Base-by-base conservation (phyloP, 257 asterid species). In the Leonotis leonurus region DNA sequence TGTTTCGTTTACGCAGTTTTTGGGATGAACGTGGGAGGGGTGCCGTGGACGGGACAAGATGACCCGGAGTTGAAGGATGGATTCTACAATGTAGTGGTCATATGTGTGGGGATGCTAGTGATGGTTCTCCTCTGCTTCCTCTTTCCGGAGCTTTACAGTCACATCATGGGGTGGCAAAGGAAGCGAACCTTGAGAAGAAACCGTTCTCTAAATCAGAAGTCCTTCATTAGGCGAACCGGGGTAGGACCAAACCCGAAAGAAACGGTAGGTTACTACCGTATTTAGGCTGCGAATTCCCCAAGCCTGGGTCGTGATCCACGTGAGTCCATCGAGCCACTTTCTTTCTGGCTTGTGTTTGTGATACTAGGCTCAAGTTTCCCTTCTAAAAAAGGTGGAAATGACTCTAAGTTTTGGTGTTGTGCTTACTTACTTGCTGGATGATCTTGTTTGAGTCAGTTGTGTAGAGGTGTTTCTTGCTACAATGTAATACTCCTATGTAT, bases 21-120 rank as follows among this genome's bases (percentile, higher is more conserved):
- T 26, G 99, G 97, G 68, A 92, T 92, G 99, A 92, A 92, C 16
- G 99, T 92, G 45, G 97, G 99, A 62, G 97, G 99, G 18, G 99
- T 92, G 27, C 96, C 99, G 1, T 92, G 99, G 99, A 89, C 97
- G 0, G 85, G 80, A 5, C 99, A 92, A 74, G 59, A 60, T 7
- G 80, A 76, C 21, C 94, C 88, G 0, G 78, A 65, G 58, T 33
- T 88, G 77, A 80, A 79, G 61, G 88, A 92, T 48, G 99, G 99
- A 6, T 92, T 92, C 32, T 81, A 73, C 52, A 92, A 89, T 32
- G 99, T 89, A 32, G 51, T 89, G 72, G 24, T 85, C 7, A 26
- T 92, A 1, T 83, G 96, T 60, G 70, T 74, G 20, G 84, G 54
- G 30, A 78, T 78, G 89, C 71, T 89, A 2, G 52, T 58, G 20